These are phyloP conservation scores for Tolypocladium capitatum DNA, from an alignment of 2,329 filamentous ascomycete species.

Conservation along the genomic window DNA sequence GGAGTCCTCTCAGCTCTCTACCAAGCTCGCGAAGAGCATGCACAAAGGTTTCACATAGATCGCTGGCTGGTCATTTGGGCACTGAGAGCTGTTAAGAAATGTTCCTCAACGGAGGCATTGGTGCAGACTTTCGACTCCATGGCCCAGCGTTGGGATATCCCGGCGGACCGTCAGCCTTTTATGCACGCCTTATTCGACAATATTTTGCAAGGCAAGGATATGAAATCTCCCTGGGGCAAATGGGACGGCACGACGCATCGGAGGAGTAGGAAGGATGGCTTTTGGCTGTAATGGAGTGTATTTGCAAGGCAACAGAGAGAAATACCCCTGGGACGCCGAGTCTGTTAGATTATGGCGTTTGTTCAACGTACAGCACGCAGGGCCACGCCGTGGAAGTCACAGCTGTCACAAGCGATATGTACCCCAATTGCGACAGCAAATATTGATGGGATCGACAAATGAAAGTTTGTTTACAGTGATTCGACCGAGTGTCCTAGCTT, in stretches of 20 bases:
- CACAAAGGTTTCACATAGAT: conserved; percentile 36
- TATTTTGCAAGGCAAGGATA: conserved; percentile 22
- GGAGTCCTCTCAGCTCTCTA: conserved; percentile 55
- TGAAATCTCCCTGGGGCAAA: conserved; percentile 13
- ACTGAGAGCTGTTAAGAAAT: conserved; percentile 50
- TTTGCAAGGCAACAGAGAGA: neutral
- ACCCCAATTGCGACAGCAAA: neutral
- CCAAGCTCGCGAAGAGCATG: conserved; percentile 33
- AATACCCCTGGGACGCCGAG: neutral
- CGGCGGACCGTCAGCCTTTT: conserved; percentile 26
- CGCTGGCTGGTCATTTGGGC: conserved; percentile 49
- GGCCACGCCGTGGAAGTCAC: neutral
- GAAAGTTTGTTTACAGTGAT: conserved; percentile 13
- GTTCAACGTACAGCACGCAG: neutral
- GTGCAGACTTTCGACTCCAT: conserved; percentile 40
- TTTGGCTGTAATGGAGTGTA: conserved; percentile 12
- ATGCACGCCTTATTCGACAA: conserved; percentile 32
- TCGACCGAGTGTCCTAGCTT: conserved; percentile 14
- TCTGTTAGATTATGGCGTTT: neutral
- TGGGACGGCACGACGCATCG: conserved; percentile 11
- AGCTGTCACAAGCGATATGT: neutral
- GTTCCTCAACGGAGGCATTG: conserved; percentile 36
- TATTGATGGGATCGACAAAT: conserved; percentile 8
- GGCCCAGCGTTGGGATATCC: conserved; percentile 32
- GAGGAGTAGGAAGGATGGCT: conserved; percentile 15